A percentile compares a stretch with the other conserved stretches of the same genome.
These are phyloP conservation scores for Epichloe bromicola DNA, from an alignment of 2,329 filamentous ascomycete species.

Conservation along the genomic window DNA sequence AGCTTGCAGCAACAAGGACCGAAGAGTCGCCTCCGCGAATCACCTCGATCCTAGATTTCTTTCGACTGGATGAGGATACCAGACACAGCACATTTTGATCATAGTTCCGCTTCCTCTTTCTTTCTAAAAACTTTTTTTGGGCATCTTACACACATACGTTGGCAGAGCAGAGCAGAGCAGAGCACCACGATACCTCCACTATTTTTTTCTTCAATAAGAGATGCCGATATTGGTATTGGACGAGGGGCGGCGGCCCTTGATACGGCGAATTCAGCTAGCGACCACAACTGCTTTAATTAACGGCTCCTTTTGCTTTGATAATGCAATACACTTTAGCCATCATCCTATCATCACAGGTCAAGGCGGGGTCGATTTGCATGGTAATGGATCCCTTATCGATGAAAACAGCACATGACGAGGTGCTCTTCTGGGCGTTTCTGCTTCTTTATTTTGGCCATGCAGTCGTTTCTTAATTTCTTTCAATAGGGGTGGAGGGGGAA, in stretches of 20 bases:
- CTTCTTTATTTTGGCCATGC: background rate
- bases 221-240: background rate
- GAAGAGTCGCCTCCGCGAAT: conserved; percentile 41
- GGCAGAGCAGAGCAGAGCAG: background rate
- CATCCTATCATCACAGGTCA: background rate
- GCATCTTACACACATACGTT: background rate
- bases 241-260: background rate
- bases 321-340: background rate
- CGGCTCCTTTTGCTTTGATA: background rate
- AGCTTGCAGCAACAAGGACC: conserved; percentile 37
- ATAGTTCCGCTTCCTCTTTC: background rate
- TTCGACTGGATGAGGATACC: background rate
- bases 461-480: too few species aligned
- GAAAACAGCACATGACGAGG: background rate
- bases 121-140: background rate
- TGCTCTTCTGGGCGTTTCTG: background rate
- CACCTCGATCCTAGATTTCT: conserved; percentile 26
- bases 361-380: background rate
- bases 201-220: conserved; percentile 9
- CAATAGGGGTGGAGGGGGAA: too few species aligned
- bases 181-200: conserved; percentile 17
- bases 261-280: background rate
- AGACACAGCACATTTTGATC: background rate
- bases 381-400: background rate
- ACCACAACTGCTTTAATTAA: background rate